Evolutionary conservation across 1,284 basidiomycete genomes (phyloP), one percentile per base, ranked within the genome.

Genomic region (Fomitopsis palustris): DNA sequence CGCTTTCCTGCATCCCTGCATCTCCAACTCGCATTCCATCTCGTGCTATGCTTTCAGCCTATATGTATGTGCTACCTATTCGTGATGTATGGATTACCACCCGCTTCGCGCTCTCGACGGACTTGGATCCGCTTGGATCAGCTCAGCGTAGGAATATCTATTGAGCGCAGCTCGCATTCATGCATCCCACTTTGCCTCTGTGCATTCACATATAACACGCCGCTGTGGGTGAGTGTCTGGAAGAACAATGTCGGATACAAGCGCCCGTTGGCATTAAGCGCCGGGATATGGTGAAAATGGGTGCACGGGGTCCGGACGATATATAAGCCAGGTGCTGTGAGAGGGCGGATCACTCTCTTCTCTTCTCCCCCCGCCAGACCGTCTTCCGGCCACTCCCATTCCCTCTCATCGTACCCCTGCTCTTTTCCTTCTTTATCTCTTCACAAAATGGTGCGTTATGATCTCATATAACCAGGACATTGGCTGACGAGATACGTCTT

Each of bases 281-380:
- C 56, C 37, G 47, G 16, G 2, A 8, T 21, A 25, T 52, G 19
- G 27, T 9, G 23, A 38, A 16, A 19, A 12, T 37, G 47, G 16
- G 54, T 60, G 58, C 54, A 53, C 54, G 58, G 58, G 42, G 58
- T 60, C 58, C 49, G 10, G 41, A 23, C 19, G 29, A 8, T 60
- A 56, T 53, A 60, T 52, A 60, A 56, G 49, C n/a, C 45, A 8
- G 31, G 31, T 25, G 42, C 37, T 27, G 43, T 19, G 37, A 43
- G 29, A 45, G 9, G 35, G 19, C 25, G n/a, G 43, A 3, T 53
- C 35, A 53, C 31, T 39, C 51, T 51, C 41, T 51, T 42, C 25
- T 42, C 55, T 25, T 47, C 33, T 35, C 54, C 3, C 56, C 54
- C 38, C 58, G 47, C 55, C 54, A 54, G 61, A 61, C 55, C 65